Base-by-base conservation (phyloP, 805 yeast species). In the Teunomyces funiuensis region DNA sequence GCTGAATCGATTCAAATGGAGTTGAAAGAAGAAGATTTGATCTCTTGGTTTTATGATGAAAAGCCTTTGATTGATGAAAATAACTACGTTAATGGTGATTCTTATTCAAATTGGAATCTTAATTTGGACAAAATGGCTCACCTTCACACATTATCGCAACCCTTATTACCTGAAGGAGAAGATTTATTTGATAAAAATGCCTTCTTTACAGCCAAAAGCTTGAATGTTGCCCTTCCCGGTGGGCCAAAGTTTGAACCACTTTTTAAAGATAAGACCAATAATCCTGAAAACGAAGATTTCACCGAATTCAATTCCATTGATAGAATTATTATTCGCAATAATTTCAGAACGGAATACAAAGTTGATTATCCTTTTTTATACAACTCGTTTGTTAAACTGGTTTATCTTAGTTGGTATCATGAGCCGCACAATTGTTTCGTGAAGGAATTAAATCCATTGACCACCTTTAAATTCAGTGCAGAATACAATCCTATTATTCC, bases 241-340 rank as follows among this genome's bases (percentile, higher is more conserved):
- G 99, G 99, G 0, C 98, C 99, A 9, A 87, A 85, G 57, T 93
- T 89, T 62, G 98, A 90, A 64, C 96, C 96, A 0, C 63, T 90
- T 11, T 80, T 73, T 63, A 80, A 82, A 45, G 86, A 83, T 39
- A 58, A 58, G 37, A 67, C 71, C 28, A 81, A 81, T 50, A 73
- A 74, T 19, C 78, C 77, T 17, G 85, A 80, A 34, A 59, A 61
- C 19, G 91, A 85, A 45, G 97, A 90, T 57, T 85, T 76, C 61
- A 88, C 86, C 41, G 98, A 91, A 60, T 90, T 93, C 65, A 90
- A 90, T 54, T 79, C 96, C 6, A 76, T 91, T 28, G 97, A 90
- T 55, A 70, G 96, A 57, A 80, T 89, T 17, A 88, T 93, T 16
- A 84, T 87, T 63, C 74, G 99, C 45, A 69, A 69, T 11, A 87